A percentile compares a stretch with the other conserved stretches of the same genome.
phyloP scores from a whole-genome alignment of 306 rosid species.

The Acacia crassicarpa region DNA sequence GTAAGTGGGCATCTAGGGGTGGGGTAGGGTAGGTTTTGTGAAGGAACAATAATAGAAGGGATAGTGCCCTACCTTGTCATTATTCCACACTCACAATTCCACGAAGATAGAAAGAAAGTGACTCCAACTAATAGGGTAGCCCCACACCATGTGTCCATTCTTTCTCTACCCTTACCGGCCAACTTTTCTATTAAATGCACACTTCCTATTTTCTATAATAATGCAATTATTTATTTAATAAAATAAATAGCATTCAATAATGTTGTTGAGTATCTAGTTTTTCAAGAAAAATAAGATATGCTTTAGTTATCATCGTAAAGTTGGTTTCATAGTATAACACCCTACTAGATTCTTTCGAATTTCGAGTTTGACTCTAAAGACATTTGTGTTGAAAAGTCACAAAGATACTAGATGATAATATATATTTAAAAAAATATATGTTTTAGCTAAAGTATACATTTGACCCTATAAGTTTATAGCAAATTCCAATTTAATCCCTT shows the following conservation, averaged over 20 bases:
- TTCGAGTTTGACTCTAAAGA: too few species aligned
- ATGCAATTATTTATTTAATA: neutral
- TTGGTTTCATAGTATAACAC: too few species aligned
- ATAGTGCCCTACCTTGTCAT: slow-evolving; percentile 64
- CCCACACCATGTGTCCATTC: slow-evolving; percentile 51
- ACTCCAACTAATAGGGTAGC: slow-evolving; percentile 33
- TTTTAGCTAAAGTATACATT: too few species aligned
- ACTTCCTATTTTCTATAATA: slow-evolving; percentile 5
- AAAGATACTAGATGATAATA: too few species aligned
- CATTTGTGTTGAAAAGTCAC: too few species aligned
- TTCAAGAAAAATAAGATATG: too few species aligned
- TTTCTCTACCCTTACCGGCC: slow-evolving; percentile 20
- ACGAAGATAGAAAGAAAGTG: slow-evolving; percentile 14
- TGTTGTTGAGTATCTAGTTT: too few species aligned
- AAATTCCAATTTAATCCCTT: too few species aligned
- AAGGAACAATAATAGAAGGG: neutral
- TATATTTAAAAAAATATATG: too few species aligned
- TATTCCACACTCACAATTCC: slow-evolving; percentile 50
- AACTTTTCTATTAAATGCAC: slow-evolving; percentile 15
- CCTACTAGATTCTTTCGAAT: too few species aligned
- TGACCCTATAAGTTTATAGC: too few species aligned
- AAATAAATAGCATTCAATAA: neutral
- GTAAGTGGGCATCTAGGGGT: neutral
- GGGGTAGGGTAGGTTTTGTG: neutral
- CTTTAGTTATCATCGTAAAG: too few species aligned